Conservation (phyloP, 768 basidiomycete species). For the Suillus discolor region DNA sequence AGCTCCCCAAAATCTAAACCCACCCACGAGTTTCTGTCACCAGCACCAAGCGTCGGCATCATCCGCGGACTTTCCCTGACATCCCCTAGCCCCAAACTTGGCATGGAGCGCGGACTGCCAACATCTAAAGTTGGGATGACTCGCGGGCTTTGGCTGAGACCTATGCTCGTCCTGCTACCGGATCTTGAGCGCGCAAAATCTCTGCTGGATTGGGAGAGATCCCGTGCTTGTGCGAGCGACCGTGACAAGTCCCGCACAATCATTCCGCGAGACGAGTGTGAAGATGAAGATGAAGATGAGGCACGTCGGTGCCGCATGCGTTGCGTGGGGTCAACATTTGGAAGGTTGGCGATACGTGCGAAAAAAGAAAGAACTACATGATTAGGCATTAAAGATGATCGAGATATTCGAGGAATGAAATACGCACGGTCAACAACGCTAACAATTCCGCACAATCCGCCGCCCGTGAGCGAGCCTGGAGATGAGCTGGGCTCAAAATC, state of each 20-base stretch:
- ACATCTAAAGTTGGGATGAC: conserved; percentile 32
- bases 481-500: conserved; percentile 56
- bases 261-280: conserved; percentile 37
- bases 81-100: neutral
- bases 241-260: conserved; percentile 5
- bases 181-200: conserved; percentile 45
- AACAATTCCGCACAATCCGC: conserved; percentile 71
- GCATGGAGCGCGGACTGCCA: conserved; percentile 18
- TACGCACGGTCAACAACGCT: conserved; percentile 79
- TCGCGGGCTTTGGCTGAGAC: conserved; percentile 34
- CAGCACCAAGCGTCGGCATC: conserved; percentile 3
- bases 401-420: neutral
- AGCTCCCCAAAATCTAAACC: conserved; percentile 2
- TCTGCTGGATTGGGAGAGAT: conserved; percentile 4
- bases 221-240: conserved; percentile 22
- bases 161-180: conserved; percentile 43
- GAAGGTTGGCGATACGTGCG: conserved; percentile 71
- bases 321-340: conserved; percentile 73
- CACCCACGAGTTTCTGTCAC: conserved; percentile 3
- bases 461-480: conserved; percentile 42
- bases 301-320: conserved; percentile 82
- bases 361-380: conserved; percentile 73
- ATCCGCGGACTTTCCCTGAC: conserved; percentile 6
- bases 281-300: conserved; percentile 74
- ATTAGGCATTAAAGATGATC: conserved; percentile 6